Conservation (phyloP, 768 basidiomycete species). For the Hericium erinaceus region DNA sequence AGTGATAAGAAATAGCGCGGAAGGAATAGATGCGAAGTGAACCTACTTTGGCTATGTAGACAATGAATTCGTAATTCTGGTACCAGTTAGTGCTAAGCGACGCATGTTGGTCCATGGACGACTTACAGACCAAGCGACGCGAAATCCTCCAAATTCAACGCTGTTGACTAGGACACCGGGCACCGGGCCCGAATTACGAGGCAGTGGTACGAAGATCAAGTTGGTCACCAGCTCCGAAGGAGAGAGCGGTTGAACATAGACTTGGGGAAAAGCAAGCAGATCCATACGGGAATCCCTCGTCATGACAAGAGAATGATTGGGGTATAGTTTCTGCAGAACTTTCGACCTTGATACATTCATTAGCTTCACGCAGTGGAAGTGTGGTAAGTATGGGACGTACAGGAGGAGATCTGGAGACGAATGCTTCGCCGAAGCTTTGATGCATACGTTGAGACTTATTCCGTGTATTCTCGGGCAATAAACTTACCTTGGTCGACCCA, state of each 20-base stretch:
- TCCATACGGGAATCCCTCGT: slow-evolving; percentile 38
- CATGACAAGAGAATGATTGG: slow-evolving; percentile 49
- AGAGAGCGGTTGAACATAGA: slow-evolving; percentile 33
- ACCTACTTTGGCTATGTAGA: slow-evolving; percentile 22
- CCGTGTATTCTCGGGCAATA: too few species aligned
- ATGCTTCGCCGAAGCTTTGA: slow-evolving; percentile 44
- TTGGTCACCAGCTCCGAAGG: slow-evolving; percentile 42
- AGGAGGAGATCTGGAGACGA: slow-evolving; percentile 30
- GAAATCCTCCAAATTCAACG: slow-evolving; percentile 46
- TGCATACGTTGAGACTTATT: too few species aligned
- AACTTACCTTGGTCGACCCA: slow-evolving; percentile 45
- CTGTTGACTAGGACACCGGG: slow-evolving; percentile 46
- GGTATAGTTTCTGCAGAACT: slow-evolving; percentile 45
- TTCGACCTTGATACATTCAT: slow-evolving; percentile 21
- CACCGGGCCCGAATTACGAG: slow-evolving; percentile 27
- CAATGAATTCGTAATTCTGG: slow-evolving; percentile 2
- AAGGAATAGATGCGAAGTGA: neutral
- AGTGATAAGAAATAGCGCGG: neutral
- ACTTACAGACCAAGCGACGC: slow-evolving; percentile 50
- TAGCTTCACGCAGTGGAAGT: too few species aligned
- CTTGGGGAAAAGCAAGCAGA: slow-evolving; percentile 43
- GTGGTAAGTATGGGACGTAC: neutral
- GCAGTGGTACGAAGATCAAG: slow-evolving; percentile 38
- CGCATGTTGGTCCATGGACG: too few species aligned
- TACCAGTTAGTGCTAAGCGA: neutral